Evolutionary conservation across 345 rosid genomes (phyloP), one percentile per base, ranked within the genome.

Genomic region (Lumnitzera littorea): DNA sequence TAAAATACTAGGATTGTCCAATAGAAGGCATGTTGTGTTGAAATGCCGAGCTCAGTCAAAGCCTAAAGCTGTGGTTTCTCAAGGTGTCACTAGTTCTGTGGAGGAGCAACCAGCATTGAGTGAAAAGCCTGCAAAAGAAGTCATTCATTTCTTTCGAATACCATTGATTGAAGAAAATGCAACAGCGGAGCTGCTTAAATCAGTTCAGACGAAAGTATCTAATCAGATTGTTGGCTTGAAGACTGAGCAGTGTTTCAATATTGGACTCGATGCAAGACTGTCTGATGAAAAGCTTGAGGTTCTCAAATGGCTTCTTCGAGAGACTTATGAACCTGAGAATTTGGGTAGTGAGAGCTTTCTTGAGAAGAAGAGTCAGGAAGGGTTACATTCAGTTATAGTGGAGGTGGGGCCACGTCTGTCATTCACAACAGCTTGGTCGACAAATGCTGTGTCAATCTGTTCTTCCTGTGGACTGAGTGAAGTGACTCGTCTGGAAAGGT

Each of bases 401-500:
- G 98, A 92, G 80, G 96, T 87, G 63, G 96, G 96, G 57, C 96
- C 98, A 0, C 74, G 96, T 64, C 55, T 92, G 66, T 92, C 98
- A 12, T 92, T 92, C 61, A 85, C 96, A 4, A 89, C 98, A 24
- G 96, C 96, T 2, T 92, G 96, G 98, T 92, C 98, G 24, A 63
- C 91, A 6, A 92, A 92, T 75, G 96, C 90, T 15, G 96, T 92
- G 31, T 92, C 96, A 1, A 81, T 92, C 50, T 92, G 96, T 57
- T 61, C 46, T 62, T 88, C 94, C 0, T 87, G 96, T 75, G 98
- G 96, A 25, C 71, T 87, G 64, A 74, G 64, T 15, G 94, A 82
- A 46, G 97, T 92, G 70, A 80, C 78, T 46, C 76, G 98, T 51
- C 66, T 92, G 74, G 98, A 89, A 75, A 85, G 94, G 71, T 89